Base-by-base conservation (phyloP, 2,329 filamentous ascomycete species). In the Sarocladium brachiariae region DNA sequence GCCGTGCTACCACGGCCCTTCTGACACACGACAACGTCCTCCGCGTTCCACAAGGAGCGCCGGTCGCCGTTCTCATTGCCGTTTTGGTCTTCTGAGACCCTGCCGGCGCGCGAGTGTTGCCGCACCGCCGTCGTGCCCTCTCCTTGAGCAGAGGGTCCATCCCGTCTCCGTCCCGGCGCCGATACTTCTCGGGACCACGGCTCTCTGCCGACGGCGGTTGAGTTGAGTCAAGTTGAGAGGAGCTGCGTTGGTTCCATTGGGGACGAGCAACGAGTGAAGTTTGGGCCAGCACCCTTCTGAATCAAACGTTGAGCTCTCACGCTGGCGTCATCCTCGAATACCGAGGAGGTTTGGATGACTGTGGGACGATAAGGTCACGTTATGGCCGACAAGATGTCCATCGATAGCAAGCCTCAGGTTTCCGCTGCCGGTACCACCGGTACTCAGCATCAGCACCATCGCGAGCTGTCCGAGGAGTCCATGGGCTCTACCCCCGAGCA, bases 341-440 rank as follows among this genome's bases (percentile, higher is more conserved):
- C 34, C 39, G 25, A 45, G 34, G 58, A 58, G 66, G 72, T 74
- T 72, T 43, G 39, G 27, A 43, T 43, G 39, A 43, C 13, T 9
- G 39, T 43, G 39, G 39, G 16, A 25, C 8, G 21, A 25, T 43
- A 43, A 39, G 39, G 39, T 43, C 39, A 43, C 4, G 39, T 43
- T 65, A 84, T 84, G 80, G 77, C 78, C 69, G 79, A 83, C 69
- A 80, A 73, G 59, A 85, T 84, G 81, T 83, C 81, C 58, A 79
- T 84, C 66, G 80, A 84, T 65, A 77, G 77, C 65, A 77, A 78
- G 68, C 76, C 61, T 57, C 56, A 61, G 55, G 58, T 55, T 53
- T 27, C 33, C 46, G 46, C 46, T 24, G 56, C 56, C 55, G 59
- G 61, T 50, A 52, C 57, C 54, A 55, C 61, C 52, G 57, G 58